Base-by-base conservation (phyloP, 768 basidiomycete species). In the Hydnum rufescens region DNA sequence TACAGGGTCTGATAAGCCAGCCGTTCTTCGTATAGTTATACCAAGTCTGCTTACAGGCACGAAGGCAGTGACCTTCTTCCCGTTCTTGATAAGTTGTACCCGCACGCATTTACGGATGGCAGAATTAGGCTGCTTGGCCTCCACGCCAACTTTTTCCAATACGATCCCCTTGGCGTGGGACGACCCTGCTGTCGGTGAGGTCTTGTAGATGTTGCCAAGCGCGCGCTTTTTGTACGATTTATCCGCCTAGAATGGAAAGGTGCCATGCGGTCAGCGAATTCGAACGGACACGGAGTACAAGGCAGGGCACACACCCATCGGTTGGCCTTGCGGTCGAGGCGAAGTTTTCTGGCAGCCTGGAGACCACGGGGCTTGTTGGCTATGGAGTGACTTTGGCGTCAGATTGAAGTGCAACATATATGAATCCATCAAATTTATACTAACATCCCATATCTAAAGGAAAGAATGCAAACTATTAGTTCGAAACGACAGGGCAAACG, bases 41-140 rank as follows among this genome's bases (percentile, higher is more conserved):
- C 8, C 13, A 28, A 47, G 44, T 8, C 8, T 19, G 77, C 86
- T 60, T 62, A 87, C 87, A 57, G 93, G 93, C 36, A 97, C 95
- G 81, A 99, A 99, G 64, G 95, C 95, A 58, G 93, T 97, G 66
- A 99, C 93, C 69, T 97, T 97, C 82, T 99, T 99, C 60, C 95
- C 95, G 73, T 99, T 99, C 78, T 99, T 99, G 69, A 99, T 97
- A 61, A 99, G 76, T 64, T 99, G 95, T 57, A 99, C 95, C 73
- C 95, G 89, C 60, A 99, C 95, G 74, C 95, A 99, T 70, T 99
- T 99, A 69, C 95, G 90, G 70, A 99, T 97, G 67, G 95, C 95
- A 66, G 95, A 99, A 78, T 99, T 99, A 71, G 95, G 95, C 70
- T 99, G 95, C 72, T 99, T 99, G 66, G 95, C 93, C 74, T 99